Percentiles rank a stretch among this genome's conserved stretches.
These are phyloP conservation scores for Plasmodium coatneyi DNA, from an alignment of 169 alveolate genomes.

Conservation along the genomic window DNA sequence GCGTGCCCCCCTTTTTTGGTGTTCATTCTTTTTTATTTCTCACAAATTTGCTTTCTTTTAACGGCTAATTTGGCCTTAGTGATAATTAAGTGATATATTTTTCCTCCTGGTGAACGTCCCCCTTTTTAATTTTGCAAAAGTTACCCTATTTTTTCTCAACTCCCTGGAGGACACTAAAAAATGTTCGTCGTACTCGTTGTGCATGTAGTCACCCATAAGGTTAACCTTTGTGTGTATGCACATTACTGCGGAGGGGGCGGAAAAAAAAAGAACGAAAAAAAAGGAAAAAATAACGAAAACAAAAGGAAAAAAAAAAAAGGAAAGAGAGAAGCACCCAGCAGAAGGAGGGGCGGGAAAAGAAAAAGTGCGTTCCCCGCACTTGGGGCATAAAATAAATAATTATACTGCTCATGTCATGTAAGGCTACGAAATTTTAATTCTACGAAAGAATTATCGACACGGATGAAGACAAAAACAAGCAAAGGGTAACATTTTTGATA, in stretches of 20 bases:
- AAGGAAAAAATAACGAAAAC: not conserved
- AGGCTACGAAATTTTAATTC: constrained; percentile 3
- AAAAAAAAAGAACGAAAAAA: not conserved
- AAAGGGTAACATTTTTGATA: not conserved
- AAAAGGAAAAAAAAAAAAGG: not conserved
- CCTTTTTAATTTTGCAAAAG: not conserved
- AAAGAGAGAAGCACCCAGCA: not conserved
- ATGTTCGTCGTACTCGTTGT: not conserved
- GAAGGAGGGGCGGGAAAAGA: not conserved
- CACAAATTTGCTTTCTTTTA: not conserved
- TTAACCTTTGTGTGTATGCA: not conserved
- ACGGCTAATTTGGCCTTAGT: not conserved
- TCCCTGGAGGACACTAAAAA: not conserved
- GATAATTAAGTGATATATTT: not conserved
- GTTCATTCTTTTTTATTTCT: not conserved
- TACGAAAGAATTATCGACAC: constrained; percentile 7
- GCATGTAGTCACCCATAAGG: not conserved
- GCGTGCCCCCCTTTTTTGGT: not conserved
- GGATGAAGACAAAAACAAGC: not conserved
- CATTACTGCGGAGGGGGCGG: not conserved
- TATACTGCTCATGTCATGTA: not conserved
- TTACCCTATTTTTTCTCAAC: not conserved
- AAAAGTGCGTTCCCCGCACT: not conserved
- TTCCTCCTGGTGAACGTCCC: not conserved
- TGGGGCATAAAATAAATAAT: not conserved